phyloP scores from a whole-genome alignment of 371 early-diverging fungal species.

The Rhizopus microsporus region DNA sequence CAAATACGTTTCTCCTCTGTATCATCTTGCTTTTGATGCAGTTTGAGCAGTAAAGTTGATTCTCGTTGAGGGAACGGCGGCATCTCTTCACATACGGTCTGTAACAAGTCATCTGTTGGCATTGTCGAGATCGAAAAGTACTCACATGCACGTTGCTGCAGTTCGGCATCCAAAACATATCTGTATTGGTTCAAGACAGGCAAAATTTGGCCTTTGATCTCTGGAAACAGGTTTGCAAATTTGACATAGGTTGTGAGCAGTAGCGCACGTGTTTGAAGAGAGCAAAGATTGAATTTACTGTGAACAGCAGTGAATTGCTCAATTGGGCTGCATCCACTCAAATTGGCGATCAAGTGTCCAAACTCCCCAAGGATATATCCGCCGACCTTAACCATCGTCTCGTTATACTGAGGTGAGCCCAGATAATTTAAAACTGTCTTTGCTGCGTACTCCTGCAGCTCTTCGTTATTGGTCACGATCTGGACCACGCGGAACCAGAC shows the following conservation, averaged over 20 bases:
- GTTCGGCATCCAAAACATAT: slow-evolving; percentile 88
- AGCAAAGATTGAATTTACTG: slow-evolving; percentile 81
- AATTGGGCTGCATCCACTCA: slow-evolving; percentile 79
- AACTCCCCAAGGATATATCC: slow-evolving; percentile 96
- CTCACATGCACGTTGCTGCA: slow-evolving; percentile 96
- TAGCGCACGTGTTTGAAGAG: slow-evolving; percentile 79
- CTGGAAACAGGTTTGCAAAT: slow-evolving; percentile 94
- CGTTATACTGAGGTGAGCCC: slow-evolving; percentile 85
- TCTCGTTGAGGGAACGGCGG: slow-evolving; percentile 95
- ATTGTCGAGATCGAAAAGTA: slow-evolving; percentile 85
- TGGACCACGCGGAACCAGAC: slow-evolving; percentile 97
- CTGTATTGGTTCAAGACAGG: slow-evolving; percentile 84
- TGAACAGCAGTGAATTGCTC: slow-evolving; percentile 94
- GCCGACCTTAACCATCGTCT: slow-evolving; percentile 92
- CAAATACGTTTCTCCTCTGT: slow-evolving; percentile 96
- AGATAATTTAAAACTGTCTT: slow-evolving; percentile 81
- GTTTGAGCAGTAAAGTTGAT: slow-evolving; percentile 78
- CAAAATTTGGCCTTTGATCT: slow-evolving; percentile 87
- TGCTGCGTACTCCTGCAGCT: slow-evolving; percentile 91
- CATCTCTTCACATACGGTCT: slow-evolving; percentile 95
- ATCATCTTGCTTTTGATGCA: slow-evolving; percentile 83
- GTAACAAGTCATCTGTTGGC: slow-evolving; percentile 86
- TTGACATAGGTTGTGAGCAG: slow-evolving; percentile 92
- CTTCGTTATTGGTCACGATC: slow-evolving; percentile 91
- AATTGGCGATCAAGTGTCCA: slow-evolving; percentile 91